Evolutionary conservation across 768 basidiomycete species (phyloP).

Genomic region (Naganishia friedmannii): DNA sequence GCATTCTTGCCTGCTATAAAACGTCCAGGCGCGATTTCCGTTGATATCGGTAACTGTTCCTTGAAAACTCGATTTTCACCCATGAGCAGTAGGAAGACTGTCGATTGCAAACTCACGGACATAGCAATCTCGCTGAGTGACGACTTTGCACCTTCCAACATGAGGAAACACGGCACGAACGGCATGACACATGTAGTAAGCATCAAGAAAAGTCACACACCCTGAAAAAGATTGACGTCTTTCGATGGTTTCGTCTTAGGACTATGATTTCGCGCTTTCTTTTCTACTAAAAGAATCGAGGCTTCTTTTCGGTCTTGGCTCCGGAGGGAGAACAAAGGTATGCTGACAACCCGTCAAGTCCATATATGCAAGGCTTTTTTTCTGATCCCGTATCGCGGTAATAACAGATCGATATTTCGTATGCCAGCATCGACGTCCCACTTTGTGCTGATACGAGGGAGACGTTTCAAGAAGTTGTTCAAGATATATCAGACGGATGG

Average conservation of each 20-base stretch:
- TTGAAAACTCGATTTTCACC: not conserved
- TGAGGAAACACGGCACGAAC: not conserved
- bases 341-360: not conserved
- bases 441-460: slow-evolving; percentile 13
- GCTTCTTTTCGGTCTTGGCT: not conserved
- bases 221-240: not conserved
- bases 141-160: not conserved
- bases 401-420: not conserved
- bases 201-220: not conserved
- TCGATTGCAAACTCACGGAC: slow-evolving; percentile 5
- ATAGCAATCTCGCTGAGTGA: slow-evolving; percentile 17
- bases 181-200: not conserved
- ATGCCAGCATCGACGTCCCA: slow-evolving; percentile 3
- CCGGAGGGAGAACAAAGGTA: not conserved
- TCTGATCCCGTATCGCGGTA: not conserved
- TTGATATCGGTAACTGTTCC: slow-evolving; percentile 22
- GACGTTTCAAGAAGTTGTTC: slow-evolving; percentile 5
- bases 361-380: not conserved
- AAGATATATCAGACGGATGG: not conserved
- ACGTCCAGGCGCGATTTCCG: slow-evolving; percentile 15
- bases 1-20: slow-evolving; percentile 59
- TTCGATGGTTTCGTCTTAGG: not conserved
- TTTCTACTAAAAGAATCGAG: slow-evolving; percentile 7
- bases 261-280: slow-evolving; percentile 8
- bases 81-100: not conserved